A percentile compares a stretch with the other conserved stretches of the same genome.
Evolutionary conservation across 1,139 yeast genomes (phyloP).

Genomic region (Eremothecium coryli): DNA sequence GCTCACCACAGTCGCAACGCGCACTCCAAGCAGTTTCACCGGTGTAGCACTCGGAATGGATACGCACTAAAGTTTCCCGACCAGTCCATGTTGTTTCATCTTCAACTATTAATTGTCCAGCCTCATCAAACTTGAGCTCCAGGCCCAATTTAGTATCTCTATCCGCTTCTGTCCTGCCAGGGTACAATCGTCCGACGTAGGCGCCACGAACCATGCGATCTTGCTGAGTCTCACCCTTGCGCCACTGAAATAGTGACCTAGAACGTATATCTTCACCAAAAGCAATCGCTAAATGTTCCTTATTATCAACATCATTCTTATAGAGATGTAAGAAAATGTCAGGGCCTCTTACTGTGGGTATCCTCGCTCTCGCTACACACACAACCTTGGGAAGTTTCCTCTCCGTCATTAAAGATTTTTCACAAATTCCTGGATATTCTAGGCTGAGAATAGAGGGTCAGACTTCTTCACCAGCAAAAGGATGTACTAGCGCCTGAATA

Average conservation of each 20-base stretch:
- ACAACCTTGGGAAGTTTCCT: constrained; percentile 55
- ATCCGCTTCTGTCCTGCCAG: constrained; percentile 72
- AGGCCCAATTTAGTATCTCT: constrained; percentile 40
- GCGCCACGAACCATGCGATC: constrained; percentile 98
- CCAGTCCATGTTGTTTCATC: constrained; percentile 27
- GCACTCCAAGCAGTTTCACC: constrained; percentile 99
- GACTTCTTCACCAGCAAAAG: no score
- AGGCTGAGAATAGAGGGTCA: no score
- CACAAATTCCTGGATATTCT: no score
- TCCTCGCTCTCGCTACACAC: constrained; percentile 79
- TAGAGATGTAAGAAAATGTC: constrained; percentile 89
- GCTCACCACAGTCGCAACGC: constrained; percentile 98
- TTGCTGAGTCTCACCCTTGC: constrained; percentile 70
- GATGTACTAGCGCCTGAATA: no score
- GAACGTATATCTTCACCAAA: constrained; percentile 90
- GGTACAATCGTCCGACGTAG: constrained; percentile 76
- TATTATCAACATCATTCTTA: constrained; percentile 73
- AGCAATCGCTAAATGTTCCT: constrained; percentile 95
- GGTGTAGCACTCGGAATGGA: constrained; percentile 96
- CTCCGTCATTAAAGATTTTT: no score
- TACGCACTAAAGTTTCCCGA: constrained; percentile 51
- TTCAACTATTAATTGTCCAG: constrained; percentile 44
- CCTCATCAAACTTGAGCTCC: constrained; percentile 39
- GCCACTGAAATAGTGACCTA: constrained; percentile 49
- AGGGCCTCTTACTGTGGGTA: constrained; percentile 38